Evolutionary conservation across 2,329 filamentous ascomycete species (phyloP).

Genomic region (Claviceps pazoutovae): DNA sequence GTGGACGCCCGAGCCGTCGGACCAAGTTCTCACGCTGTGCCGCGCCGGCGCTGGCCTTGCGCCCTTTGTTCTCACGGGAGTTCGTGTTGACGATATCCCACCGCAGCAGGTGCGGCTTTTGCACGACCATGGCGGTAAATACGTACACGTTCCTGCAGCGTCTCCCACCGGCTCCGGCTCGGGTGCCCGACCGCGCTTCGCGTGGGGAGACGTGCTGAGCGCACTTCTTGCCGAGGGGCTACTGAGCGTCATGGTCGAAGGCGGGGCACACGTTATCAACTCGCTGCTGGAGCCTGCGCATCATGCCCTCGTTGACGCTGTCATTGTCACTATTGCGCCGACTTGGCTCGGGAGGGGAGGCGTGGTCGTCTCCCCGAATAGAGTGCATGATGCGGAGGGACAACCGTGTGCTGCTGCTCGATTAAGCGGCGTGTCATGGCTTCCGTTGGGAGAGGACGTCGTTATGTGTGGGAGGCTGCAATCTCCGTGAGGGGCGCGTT

Average conservation of each 20-base stretch:
- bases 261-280: slow-evolving; percentile 72
- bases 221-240: slow-evolving; percentile 47
- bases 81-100: slow-evolving; percentile 28
- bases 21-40: slow-evolving; percentile 54
- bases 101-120: slow-evolving; percentile 28
- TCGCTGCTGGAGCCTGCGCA: slow-evolving; percentile 53
- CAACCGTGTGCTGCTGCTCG: slow-evolving; percentile 47
- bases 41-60: slow-evolving; percentile 52
- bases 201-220: slow-evolving; percentile 51
- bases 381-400: slow-evolving; percentile 34
- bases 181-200: slow-evolving; percentile 31
- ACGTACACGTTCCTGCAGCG: slow-evolving; percentile 23
- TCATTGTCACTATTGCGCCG: slow-evolving; percentile 81
- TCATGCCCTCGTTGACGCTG: slow-evolving; percentile 52
- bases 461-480: slow-evolving; percentile 61
- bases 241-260: slow-evolving; percentile 80
- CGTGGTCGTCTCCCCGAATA: slow-evolving; percentile 61
- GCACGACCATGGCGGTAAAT: slow-evolving; percentile 37
- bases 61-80: slow-evolving; percentile 55
- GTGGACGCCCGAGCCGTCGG: slow-evolving; percentile 48
- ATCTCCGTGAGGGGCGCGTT: background rate
- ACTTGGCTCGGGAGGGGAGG: slow-evolving; percentile 78
- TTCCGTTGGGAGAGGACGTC: slow-evolving; percentile 67
- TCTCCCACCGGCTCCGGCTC: slow-evolving; percentile 18
- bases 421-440: slow-evolving; percentile 56